Conservation (phyloP, 1,284 basidiomycete species). For the Pyrrhoderma noxium region DNA sequence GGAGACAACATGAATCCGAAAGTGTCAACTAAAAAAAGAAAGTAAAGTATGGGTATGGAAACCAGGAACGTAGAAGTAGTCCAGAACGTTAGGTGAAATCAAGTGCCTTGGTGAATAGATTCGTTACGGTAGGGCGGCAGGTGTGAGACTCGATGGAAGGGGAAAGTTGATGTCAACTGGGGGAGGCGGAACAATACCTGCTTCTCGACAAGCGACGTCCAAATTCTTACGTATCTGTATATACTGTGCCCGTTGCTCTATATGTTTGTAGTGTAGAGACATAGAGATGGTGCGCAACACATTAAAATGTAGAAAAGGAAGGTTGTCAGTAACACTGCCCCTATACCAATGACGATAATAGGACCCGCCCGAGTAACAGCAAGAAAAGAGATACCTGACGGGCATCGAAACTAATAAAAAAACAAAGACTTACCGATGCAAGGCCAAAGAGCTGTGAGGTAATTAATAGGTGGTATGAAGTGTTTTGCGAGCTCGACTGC, state of each 20-base stretch:
- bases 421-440: constrained; percentile 54
- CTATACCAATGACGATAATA: too few species aligned
- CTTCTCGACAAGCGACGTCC: constrained; percentile 7
- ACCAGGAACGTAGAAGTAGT: too few species aligned
- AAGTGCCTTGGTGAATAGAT: too few species aligned
- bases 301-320: neutral
- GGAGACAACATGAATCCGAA: too few species aligned
- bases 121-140: too few species aligned
- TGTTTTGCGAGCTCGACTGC: constrained; percentile 62
- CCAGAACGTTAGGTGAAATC: too few species aligned
- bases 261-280: too few species aligned
- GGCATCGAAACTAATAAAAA: too few species aligned
- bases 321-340: neutral
- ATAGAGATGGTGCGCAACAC: neutral
- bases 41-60: too few species aligned
- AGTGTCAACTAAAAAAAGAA: too few species aligned
- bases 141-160: neutral
- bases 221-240: constrained; percentile 5
- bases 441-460: constrained; percentile 61
- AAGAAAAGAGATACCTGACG: too few species aligned
- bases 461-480: constrained; percentile 55
- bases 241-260: constrained; percentile 14
- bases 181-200: constrained; percentile 10
- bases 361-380: too few species aligned
- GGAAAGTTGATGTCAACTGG: constrained; percentile 12